Evolutionary conservation across 2,329 filamentous ascomycete genomes (phyloP).

Genomic region (Onygena corvina): DNA sequence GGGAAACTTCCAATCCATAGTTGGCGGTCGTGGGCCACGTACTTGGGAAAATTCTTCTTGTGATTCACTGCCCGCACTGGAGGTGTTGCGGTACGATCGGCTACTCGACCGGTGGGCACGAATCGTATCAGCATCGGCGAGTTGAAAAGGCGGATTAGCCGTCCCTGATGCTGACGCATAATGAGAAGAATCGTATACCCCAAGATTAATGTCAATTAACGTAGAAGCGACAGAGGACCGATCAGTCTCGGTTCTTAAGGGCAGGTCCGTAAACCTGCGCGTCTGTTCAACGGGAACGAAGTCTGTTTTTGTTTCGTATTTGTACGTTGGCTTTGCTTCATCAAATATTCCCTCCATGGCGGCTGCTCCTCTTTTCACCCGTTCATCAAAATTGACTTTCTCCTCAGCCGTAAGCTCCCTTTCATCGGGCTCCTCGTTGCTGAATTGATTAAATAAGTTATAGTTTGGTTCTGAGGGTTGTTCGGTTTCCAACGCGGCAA

Average conservation of each 20-base stretch:
- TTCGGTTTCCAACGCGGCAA: slow-evolving; percentile 32
- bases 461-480: slow-evolving; percentile 15
- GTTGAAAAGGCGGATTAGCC: slow-evolving; percentile 39
- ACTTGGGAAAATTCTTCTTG: slow-evolving; percentile 22
- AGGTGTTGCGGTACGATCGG: slow-evolving; percentile 32
- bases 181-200: slow-evolving; percentile 37
- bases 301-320: slow-evolving; percentile 43
- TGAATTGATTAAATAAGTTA: slow-evolving; percentile 20
- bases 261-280: slow-evolving; percentile 43
- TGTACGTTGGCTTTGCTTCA: slow-evolving; percentile 44
- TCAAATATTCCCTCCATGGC: slow-evolving; percentile 49
- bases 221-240: slow-evolving; percentile 39
- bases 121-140: slow-evolving; percentile 44
- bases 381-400: slow-evolving; percentile 44
- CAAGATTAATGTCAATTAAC: slow-evolving; percentile 47
- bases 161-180: slow-evolving; percentile 43
- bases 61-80: slow-evolving; percentile 22
- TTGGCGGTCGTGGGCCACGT: slow-evolving; percentile 33
- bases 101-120: slow-evolving; percentile 43
- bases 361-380: slow-evolving; percentile 45
- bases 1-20: slow-evolving; percentile 39
- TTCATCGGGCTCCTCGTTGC: slow-evolving; percentile 20
- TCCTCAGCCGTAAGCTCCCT: slow-evolving; percentile 33
- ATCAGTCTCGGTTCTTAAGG: slow-evolving; percentile 37
- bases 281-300: slow-evolving; percentile 34